These are phyloP conservation scores for Venturia pyrina DNA, from an alignment of 2,329 filamentous ascomycete species.

Conservation along the genomic window DNA sequence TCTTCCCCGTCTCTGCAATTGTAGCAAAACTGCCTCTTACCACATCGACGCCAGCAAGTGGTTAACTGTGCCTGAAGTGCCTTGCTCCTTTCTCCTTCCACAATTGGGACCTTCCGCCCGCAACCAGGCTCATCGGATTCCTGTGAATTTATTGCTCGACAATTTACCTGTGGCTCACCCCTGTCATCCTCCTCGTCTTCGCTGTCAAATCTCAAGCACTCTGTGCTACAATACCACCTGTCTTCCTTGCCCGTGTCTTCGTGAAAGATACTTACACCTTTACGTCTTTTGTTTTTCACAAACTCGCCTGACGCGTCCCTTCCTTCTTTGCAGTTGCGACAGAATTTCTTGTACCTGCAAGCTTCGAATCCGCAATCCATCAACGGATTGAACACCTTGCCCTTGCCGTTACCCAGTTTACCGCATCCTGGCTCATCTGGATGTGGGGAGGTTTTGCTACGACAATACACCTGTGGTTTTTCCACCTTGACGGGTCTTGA, in stretches of 20 bases:
- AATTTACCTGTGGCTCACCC: background rate
- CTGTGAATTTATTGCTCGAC: background rate
- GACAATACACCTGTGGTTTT: background rate
- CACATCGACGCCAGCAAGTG: background rate
- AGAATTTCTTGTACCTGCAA: background rate
- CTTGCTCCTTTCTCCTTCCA: too few species aligned
- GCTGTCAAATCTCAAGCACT: background rate
- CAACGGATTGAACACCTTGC: background rate
- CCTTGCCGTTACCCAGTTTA: background rate
- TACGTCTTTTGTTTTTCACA: background rate
- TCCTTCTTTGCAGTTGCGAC: background rate
- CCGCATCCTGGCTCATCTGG: background rate
- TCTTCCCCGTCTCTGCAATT: background rate
- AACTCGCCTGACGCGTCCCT: background rate
- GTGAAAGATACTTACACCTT: background rate
- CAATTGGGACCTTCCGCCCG: background rate
- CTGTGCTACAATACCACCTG: background rate
- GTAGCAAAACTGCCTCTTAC: background rate
- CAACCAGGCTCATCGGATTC: background rate
- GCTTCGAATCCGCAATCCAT: background rate
- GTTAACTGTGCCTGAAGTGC: background rate
- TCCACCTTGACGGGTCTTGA: background rate
- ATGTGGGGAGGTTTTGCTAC: background rate
- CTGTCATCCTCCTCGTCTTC: background rate
- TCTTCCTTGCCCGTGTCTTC: background rate